Conservation (phyloP, 1,284 basidiomycete genomes). For the Ceratobasidium papillatum region DNA sequence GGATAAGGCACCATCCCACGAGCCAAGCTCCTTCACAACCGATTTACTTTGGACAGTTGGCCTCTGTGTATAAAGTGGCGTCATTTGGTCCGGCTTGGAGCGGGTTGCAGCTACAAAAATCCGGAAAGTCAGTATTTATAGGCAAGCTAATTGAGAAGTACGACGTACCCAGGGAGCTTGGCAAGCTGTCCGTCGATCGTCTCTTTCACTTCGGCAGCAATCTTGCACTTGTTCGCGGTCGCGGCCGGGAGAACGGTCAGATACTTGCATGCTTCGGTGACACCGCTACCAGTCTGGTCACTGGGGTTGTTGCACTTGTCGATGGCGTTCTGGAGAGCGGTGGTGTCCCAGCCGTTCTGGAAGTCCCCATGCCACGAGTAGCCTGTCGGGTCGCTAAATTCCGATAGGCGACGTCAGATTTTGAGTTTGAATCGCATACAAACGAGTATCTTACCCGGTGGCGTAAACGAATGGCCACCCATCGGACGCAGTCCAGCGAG, state of each 20-base stretch:
- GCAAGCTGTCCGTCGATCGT: slow-evolving; percentile 43
- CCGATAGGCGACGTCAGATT: neutral
- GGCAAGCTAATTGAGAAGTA: neutral
- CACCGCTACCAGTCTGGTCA: slow-evolving; percentile 52
- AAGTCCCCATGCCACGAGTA: slow-evolving; percentile 63
- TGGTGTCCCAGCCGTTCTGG: slow-evolving; percentile 55
- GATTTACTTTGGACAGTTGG: slow-evolving; percentile 35
- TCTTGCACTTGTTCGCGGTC: slow-evolving; percentile 52
- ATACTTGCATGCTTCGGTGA: slow-evolving; percentile 57
- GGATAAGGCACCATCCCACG: neutral
- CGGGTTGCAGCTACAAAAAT: slow-evolving; percentile 47
- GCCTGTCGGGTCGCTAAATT: slow-evolving; percentile 56
- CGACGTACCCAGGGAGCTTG: slow-evolving; percentile 46
- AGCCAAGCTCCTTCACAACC: neutral
- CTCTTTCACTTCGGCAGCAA: slow-evolving; percentile 53
- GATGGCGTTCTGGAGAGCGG: slow-evolving; percentile 56
- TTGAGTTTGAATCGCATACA: neutral
- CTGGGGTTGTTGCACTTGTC: slow-evolving; percentile 59
- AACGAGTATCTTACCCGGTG: slow-evolving; percentile 51
- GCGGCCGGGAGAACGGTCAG: slow-evolving; percentile 40
- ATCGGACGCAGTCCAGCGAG: slow-evolving; percentile 52
- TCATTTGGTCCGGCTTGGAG: slow-evolving; percentile 44
- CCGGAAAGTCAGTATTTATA: neutral
- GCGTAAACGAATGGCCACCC: slow-evolving; percentile 59
- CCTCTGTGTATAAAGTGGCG: slow-evolving; percentile 43